A percentile compares a stretch with the other conserved stretches of the same genome.
These are phyloP conservation scores for Austroboletus eburneus DNA, from an alignment of 768 basidiomycete species.

Conservation along the genomic window DNA sequence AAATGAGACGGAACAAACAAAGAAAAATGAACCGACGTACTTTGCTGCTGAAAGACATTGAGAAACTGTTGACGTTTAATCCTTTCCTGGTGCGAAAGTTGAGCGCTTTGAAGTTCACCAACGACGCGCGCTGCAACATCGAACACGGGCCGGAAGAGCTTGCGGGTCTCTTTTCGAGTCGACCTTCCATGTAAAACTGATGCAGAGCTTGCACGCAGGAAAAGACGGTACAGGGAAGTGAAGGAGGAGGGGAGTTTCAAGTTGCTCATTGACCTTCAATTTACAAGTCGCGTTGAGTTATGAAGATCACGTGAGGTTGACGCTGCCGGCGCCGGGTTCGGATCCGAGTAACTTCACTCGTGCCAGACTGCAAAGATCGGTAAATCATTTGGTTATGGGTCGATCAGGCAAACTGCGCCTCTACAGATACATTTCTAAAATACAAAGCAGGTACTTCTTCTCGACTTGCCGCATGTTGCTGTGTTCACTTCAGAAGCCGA, in stretches of 20 bases:
- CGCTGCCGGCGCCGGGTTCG: no score
- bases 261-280: conserved; percentile 8
- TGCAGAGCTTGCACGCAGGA: conserved; percentile 52
- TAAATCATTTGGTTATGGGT: conserved; percentile 1
- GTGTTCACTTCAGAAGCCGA: not conserved
- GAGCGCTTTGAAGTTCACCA: conserved; percentile 35
- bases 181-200: conserved; percentile 51
- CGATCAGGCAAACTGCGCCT: conserved; percentile 3
- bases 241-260: conserved; percentile 39
- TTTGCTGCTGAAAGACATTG: conserved; percentile 49
- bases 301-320: conserved; percentile 12
- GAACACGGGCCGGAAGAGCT: conserved; percentile 53
- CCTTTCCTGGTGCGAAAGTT: conserved; percentile 26
- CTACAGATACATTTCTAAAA: conserved; percentile 1
- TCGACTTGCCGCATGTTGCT: not conserved
- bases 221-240: conserved; percentile 57
- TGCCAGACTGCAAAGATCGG: not conserved
- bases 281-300: no score
- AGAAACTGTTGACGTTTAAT: conserved; percentile 40
- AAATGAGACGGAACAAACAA: conserved; percentile 9
- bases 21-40: conserved; percentile 32
- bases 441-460: conserved; percentile 3
- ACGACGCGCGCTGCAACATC: conserved; percentile 44
- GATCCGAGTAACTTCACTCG: not conserved
- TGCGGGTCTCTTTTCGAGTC: conserved; percentile 42